These are phyloP conservation scores for Blattamonas nauphoetae DNA, from an alignment of 78 protist species.

Conservation along the genomic window DNA sequence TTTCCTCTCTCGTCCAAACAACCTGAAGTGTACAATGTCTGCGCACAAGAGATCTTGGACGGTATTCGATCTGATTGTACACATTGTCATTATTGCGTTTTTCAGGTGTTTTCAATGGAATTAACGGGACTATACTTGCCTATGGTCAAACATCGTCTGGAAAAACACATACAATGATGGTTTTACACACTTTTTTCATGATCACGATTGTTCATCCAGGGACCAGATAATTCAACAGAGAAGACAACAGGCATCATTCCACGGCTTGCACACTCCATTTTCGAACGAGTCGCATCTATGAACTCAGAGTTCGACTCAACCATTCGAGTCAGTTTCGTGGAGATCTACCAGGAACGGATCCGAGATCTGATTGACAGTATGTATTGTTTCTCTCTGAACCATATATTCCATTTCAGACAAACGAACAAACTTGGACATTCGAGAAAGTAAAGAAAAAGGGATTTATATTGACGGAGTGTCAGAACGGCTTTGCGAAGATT, in stretches of 20 bases:
- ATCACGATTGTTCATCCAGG: not conserved
- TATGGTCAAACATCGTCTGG: conserved; percentile 11
- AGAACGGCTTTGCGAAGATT: not conserved
- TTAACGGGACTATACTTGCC: not conserved
- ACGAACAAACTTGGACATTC: not conserved
- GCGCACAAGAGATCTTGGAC: not conserved
- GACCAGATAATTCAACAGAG: not conserved
- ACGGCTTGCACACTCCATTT: not conserved
- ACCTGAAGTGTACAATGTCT: not conserved
- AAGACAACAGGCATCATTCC: conserved; percentile 2
- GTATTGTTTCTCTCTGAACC: not conserved
- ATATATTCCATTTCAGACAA: not conserved
- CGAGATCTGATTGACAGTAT: conserved; percentile 25
- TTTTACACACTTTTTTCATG: not conserved
- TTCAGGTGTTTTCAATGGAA: not conserved
- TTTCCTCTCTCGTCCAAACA: not conserved
- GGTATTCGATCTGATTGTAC: not conserved
- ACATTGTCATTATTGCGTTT: not conserved
- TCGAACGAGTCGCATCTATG: not conserved
- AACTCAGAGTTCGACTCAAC: not conserved
- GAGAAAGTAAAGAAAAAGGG: conserved; percentile 1
- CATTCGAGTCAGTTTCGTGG: conserved; percentile 23
- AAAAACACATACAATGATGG: conserved; percentile 10
- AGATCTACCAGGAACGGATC: conserved; percentile 43
- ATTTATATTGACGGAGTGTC: not conserved